Evolutionary conservation across 495 filamentous ascomycete genomes (phyloP), one percentile per base, ranked within the genome.

Genomic region (Parathielavia appendiculata): DNA sequence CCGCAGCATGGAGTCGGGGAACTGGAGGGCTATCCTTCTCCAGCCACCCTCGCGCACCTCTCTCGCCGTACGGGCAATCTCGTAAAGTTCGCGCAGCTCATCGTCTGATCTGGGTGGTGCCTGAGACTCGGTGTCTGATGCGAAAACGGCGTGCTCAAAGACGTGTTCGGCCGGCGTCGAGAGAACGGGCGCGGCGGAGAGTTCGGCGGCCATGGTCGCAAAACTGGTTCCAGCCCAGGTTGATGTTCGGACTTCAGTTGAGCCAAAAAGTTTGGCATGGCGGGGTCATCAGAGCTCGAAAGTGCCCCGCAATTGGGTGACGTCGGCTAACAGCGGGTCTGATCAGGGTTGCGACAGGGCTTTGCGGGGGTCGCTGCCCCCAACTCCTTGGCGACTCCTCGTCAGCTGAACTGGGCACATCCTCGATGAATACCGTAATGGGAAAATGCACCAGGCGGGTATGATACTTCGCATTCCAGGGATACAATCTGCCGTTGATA

Each of bases 151-250:
- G 30, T 67, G 54, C 63, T 91, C 86, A 67, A 93, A 85, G 22
- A 93, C 79, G 59, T 92, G 81, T 51, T 86, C 84, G 51, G 91
- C 91, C 20, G 91, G 89, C 2, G 93, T 97, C 0, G 92, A 97
- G 45, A 98, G 84, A 3, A 89, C 83, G 1, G 92, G 92, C 2
- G 92, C 73, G 10, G 75, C 71, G 34, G 61, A 67, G 0, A 76
- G 68, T 45, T 75, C 73, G 43, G 54, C 57, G 17, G 71, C 54
- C 75, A 75, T 76, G 40, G 41, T 63, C 20, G 35, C 35, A 43
- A 9, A 41, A 4, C n/a, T 45, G 32, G 39, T n/a, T n/a, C n/a
- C n/a, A n/a, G n/a, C n/a, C n/a, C n/a, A n/a, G n/a, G n/a, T 36
- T 47, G 38, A 12, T 46, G 26, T 49, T n/a, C n/a, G 2, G 26